Base-by-base conservation (phyloP, 2,329 filamentous ascomycete species). In the Cadophora sp. region DNA sequence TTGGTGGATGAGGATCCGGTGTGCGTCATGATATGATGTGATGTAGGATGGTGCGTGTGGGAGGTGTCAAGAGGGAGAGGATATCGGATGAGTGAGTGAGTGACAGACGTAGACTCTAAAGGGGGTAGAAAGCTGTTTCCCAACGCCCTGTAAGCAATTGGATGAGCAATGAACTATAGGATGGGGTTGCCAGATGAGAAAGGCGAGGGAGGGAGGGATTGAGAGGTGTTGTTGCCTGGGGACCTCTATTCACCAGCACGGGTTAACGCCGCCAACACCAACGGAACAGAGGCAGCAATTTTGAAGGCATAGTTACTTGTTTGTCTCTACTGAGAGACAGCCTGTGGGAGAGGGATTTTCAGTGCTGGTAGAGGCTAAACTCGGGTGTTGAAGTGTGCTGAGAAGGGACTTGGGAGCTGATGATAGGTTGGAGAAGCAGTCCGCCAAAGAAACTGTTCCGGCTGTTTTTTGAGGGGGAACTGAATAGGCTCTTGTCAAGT, bases 1-100 rank as follows among this genome's bases (percentile, higher is more conserved):
- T 66, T 61, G 39, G 53, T 70, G 30, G 68, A 68, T 30, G 68
- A 66, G 3, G 48, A 24, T 41, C n/a, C 14, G 9, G 43, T 56
- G 50, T 30, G 39, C 11, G 48, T 36, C 24, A 43, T 53, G 56
- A 45, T 43, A 24, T 55, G 24, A 18, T 14, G 50, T 55, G 22
- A 20, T 20, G 11, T 48, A 16, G 41, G 14, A 27, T 45, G 58
- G 18, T 30, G 41, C 7, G 33, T 43, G 33, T 24, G 36, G 36
- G 39, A 27, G 39, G 45, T 47, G 24, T 18, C 8, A n/a, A 30
- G 27, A 6, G 6, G 27, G 6, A 45, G 22, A 30, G 30, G 55
- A 7, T 33, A 33, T 45, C 39, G 24, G 22, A 18, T 30, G 41
- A 16, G 22, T 59, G 24, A 41, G 9, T 30, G 41, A 16, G 22